These are phyloP conservation scores for Colletotrichum tamarilloi DNA, from an alignment of 2,329 filamentous ascomycete genomes.

Conservation along the genomic window DNA sequence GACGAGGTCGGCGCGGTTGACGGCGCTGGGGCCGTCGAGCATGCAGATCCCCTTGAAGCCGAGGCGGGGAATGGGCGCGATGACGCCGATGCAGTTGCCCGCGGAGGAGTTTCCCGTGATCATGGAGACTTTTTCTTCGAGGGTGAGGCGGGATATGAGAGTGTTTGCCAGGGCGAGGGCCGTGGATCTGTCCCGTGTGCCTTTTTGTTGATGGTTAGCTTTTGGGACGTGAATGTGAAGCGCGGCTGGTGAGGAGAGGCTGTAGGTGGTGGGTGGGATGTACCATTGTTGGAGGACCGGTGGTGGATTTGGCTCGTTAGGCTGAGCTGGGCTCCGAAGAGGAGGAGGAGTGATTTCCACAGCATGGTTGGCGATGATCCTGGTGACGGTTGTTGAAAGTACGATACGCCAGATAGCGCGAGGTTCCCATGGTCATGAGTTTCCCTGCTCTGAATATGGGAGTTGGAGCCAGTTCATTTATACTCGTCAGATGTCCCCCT, in stretches of 20 bases:
- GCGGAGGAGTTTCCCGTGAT: not conserved
- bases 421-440: no score
- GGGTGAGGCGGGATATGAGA: not conserved
- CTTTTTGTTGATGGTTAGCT: not conserved
- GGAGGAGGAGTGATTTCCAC: no score
- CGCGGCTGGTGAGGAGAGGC: no score
- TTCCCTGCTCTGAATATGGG: no score
- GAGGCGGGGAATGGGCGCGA: not conserved
- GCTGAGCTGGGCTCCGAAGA: not conserved
- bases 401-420: no score
- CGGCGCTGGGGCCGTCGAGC: not conserved
- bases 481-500: no score
- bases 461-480: no score
- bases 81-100: not conserved
- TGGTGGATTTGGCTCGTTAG: not conserved
- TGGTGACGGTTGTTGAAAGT: no score
- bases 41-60: not conserved
- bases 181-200: not conserved
- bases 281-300: not conserved
- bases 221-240: no score
- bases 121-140: not conserved
- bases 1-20: not conserved
- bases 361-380: no score
- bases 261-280: no score
- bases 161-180: not conserved